A percentile compares a stretch with the other conserved stretches of the same genome.
Conservation (phyloP, 2,329 filamentous ascomycete genomes). For the Ophiosphaerella korrae region DNA sequence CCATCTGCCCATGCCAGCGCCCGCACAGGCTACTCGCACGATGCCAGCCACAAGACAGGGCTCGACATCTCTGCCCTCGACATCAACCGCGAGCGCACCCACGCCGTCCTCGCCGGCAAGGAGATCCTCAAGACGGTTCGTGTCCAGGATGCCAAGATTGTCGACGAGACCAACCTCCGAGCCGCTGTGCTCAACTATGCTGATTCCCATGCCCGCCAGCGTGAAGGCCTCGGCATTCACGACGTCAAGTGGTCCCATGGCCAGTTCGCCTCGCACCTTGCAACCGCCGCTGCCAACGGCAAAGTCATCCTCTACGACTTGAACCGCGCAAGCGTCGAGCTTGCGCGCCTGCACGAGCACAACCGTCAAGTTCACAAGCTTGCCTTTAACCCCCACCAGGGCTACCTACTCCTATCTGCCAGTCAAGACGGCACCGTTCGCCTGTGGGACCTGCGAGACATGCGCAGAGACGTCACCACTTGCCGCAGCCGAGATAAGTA, state of each 20-base stretch:
- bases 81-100: slow-evolving; percentile 66
- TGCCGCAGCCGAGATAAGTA: slow-evolving; percentile 62
- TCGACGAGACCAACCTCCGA: slow-evolving; percentile 68
- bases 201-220: slow-evolving; percentile 55
- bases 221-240: slow-evolving; percentile 65
- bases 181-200: slow-evolving; percentile 64
- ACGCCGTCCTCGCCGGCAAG: slow-evolving; percentile 68
- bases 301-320: slow-evolving; percentile 70
- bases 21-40: slow-evolving; percentile 57
- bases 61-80: slow-evolving; percentile 67
- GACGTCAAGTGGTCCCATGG: slow-evolving; percentile 73
- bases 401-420: slow-evolving; percentile 65
- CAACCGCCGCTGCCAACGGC: slow-evolving; percentile 68
- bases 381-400: slow-evolving; percentile 67
- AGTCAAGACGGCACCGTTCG: slow-evolving; percentile 69
- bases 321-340: slow-evolving; percentile 63
- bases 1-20: slow-evolving; percentile 27
- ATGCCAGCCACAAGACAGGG: slow-evolving; percentile 67
- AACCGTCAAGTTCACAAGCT: slow-evolving; percentile 68
- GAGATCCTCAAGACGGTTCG: slow-evolving; percentile 70
- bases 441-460: slow-evolving; percentile 67
- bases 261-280: slow-evolving; percentile 63
- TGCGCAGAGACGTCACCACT: slow-evolving; percentile 56
- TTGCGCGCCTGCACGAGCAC: slow-evolving; percentile 67
- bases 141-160: slow-evolving; percentile 61